A percentile compares a stretch with the other conserved stretches of the same genome.
Evolutionary conservation across 2,329 filamentous ascomycete genomes (phyloP).

Genomic region (Gnomoniopsis sp.): DNA sequence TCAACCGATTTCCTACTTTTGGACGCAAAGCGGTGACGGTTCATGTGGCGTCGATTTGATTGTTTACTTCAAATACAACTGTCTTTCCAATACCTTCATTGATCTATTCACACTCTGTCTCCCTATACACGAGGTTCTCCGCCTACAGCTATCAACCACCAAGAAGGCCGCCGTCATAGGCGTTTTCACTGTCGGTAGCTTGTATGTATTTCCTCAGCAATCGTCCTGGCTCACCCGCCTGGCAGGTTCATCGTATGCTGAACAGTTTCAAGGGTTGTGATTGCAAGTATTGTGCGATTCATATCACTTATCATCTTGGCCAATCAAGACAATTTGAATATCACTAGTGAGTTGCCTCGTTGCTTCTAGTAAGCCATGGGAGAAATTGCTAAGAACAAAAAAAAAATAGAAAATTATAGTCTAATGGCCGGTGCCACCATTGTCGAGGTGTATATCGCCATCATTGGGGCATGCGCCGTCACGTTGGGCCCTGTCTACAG

Average conservation of each 20-base stretch:
- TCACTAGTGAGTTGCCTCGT: neutral
- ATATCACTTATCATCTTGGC: neutral
- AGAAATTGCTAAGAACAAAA: neutral
- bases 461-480: conserved; percentile 21
- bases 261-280: neutral
- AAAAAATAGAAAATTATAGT: neutral
- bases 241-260: neutral
- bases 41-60: neutral
- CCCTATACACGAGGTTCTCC: conserved; percentile 10
- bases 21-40: neutral
- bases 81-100: conserved; percentile 14
- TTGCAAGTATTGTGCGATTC: neutral
- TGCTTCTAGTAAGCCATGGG: neutral
- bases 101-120: conserved; percentile 16
- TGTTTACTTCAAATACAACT: conserved; percentile 14
- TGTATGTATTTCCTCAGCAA: neutral
- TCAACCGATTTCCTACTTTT: neutral
- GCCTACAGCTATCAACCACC: neutral
- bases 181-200: neutral
- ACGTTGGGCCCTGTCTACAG: conserved; percentile 19
- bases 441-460: conserved; percentile 19
- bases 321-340: neutral
- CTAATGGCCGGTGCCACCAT: neutral
- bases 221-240: neutral
- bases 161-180: neutral